Conservation (phyloP, 345 rosid species). For the Hypericum perforatum region DNA sequence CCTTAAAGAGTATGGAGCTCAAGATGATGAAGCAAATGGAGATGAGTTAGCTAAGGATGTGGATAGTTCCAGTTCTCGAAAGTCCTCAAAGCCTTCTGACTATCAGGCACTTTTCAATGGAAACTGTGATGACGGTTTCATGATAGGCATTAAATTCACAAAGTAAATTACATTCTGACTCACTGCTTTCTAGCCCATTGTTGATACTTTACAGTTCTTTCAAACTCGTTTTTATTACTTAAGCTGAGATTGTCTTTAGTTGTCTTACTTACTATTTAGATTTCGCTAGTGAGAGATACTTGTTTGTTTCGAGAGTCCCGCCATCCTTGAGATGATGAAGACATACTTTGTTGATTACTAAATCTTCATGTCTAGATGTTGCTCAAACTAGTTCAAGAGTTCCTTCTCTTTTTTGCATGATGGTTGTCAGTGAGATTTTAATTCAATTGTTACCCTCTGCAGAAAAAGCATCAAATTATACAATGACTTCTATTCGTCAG, state of each 20-base stretch:
- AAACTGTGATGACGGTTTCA: conserved; percentile 62
- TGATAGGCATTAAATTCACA: conserved; percentile 85
- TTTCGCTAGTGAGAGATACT: too few species aligned
- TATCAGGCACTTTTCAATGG: conserved; percentile 72
- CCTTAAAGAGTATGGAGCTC: conserved; percentile 60
- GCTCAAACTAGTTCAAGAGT: too few species aligned
- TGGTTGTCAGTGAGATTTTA: not conserved
- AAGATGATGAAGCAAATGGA: conserved; percentile 33
- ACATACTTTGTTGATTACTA: too few species aligned
- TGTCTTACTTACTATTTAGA: too few species aligned
- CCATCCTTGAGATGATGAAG: too few species aligned
- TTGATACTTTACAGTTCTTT: not conserved
- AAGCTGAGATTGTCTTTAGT: too few species aligned
- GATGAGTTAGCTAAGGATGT: conserved; percentile 16
- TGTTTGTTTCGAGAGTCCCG: too few species aligned
- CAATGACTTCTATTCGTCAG: conserved; percentile 81
- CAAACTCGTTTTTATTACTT: too few species aligned
- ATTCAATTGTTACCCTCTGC: conserved; percentile 15
- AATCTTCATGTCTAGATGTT: too few species aligned
- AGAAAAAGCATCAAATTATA: conserved; percentile 76
- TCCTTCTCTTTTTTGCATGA: too few species aligned
- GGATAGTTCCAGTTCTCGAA: conserved; percentile 24
- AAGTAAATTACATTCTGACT: conserved; percentile 35
- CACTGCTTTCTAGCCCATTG: too few species aligned
- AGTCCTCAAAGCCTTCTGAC: conserved; percentile 78